These are phyloP conservation scores for Herpotrichia juniperi DNA, from an alignment of 2,329 filamentous ascomycete genomes.

Conservation along the genomic window DNA sequence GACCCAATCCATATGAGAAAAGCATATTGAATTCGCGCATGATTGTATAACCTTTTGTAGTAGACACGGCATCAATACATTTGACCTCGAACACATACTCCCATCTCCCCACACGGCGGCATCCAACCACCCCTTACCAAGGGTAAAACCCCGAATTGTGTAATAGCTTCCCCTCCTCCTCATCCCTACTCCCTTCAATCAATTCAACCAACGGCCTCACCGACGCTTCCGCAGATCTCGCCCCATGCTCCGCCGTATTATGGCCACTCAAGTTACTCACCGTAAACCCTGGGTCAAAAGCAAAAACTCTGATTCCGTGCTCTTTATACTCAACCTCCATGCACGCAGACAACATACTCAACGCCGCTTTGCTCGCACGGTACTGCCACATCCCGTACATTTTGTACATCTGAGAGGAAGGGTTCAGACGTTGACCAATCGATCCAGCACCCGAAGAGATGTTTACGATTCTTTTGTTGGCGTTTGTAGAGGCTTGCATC, in stretches of 20 bases:
- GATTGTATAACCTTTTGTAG: too few species aligned
- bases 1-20: too few species aligned
- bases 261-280: constrained; percentile 29
- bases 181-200: constrained; percentile 42
- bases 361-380: constrained; percentile 41
- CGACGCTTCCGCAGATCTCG: constrained; percentile 36
- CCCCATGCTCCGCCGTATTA: constrained; percentile 40
- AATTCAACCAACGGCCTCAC: constrained; percentile 41
- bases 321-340: constrained; percentile 32
- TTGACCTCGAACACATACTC: too few species aligned
- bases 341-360: constrained; percentile 45
- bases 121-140: too few species aligned
- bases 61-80: too few species aligned
- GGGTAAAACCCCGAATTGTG: constrained; percentile 8
- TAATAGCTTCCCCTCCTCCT: constrained; percentile 9
- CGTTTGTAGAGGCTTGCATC: constrained; percentile 16
- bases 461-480: constrained; percentile 35
- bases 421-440: constrained; percentile 31
- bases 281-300: constrained; percentile 44
- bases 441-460: constrained; percentile 37
- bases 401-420: constrained; percentile 20
- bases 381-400: constrained; percentile 28
- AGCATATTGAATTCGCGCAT: too few species aligned
- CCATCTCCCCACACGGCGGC: too few species aligned
- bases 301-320: constrained; percentile 40